These are phyloP conservation scores for Phaeophleospora eucalypticola DNA, from an alignment of 2,329 filamentous ascomycete species.

Conservation along the genomic window DNA sequence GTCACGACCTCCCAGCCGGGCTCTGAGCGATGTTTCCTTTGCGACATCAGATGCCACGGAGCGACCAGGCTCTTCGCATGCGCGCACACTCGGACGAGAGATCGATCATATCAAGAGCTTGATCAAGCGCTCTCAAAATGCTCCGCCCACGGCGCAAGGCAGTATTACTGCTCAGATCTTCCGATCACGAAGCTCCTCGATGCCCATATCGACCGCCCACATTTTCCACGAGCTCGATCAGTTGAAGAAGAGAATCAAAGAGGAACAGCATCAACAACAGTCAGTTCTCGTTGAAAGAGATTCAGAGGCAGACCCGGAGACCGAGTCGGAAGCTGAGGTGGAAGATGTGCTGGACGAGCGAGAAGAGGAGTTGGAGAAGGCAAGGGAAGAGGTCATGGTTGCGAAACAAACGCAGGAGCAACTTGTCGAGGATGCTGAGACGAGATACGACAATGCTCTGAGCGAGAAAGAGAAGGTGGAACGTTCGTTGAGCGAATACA, in stretches of 20 bases:
- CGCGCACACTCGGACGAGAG: constrained; percentile 20
- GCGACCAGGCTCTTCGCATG: constrained; percentile 8
- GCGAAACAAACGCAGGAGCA: constrained; percentile 21
- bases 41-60: constrained; percentile 6
- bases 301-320: constrained; percentile 16
- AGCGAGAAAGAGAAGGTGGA: constrained; percentile 30
- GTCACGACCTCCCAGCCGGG: constrained; percentile 13
- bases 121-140: constrained; percentile 19
- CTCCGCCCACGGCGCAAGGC: constrained; percentile 11
- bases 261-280: constrained; percentile 16
- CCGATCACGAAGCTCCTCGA: constrained; percentile 17
- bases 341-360: constrained; percentile 29
- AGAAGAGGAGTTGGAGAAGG: constrained; percentile 30
- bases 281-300: background rate
- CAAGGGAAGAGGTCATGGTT: constrained; percentile 25
- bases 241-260: constrained; percentile 29
- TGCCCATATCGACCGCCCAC: constrained; percentile 16
- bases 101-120: constrained; percentile 29
- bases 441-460: constrained; percentile 30
- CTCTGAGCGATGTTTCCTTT: constrained; percentile 10
- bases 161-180: constrained; percentile 28
- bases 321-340: constrained; percentile 26
- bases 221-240: constrained; percentile 28
- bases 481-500: constrained; percentile 14
- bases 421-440: constrained; percentile 33